Evolutionary conservation across 108 stramenopile genomes (phyloP).

Genomic region (Skeletonema grethae): DNA sequence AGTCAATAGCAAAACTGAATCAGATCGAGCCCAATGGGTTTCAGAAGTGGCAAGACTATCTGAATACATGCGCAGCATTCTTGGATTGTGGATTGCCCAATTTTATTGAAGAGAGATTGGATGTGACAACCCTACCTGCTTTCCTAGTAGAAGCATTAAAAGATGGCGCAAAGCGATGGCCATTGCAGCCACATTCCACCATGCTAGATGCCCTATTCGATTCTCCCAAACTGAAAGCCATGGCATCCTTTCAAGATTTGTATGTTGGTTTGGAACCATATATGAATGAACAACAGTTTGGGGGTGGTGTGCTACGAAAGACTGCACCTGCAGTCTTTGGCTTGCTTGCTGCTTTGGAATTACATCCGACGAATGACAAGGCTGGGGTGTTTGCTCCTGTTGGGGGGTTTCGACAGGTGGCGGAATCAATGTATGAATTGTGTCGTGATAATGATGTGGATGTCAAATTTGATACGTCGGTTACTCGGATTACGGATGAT

Average conservation of each 20-base stretch:
- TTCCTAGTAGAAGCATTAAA: conserved; percentile 67
- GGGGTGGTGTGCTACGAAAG: conserved; percentile 70
- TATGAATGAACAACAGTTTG: conserved; percentile 41
- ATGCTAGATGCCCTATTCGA: conserved; percentile 67
- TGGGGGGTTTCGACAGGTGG: conserved; percentile 84
- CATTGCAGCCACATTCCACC: conserved; percentile 77
- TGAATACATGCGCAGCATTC: conserved; percentile 67
- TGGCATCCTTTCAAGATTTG: conserved; percentile 92
- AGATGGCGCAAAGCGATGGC: conserved; percentile 67
- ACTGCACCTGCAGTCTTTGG: conserved; percentile 93
- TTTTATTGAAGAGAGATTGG: conserved; percentile 81
- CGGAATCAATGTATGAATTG: conserved; percentile 57
- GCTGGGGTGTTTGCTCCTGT: conserved; percentile 84
- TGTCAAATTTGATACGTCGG: conserved; percentile 56
- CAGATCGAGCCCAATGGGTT: conserved; percentile 60
- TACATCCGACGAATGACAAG: conserved; percentile 74
- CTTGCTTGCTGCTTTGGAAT: conserved; percentile 87
- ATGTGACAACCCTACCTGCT: conserved; percentile 62
- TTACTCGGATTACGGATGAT: conserved; percentile 55
- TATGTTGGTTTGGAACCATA: conserved; percentile 92
- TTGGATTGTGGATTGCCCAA: conserved; percentile 83
- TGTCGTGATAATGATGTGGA: conserved; percentile 61
- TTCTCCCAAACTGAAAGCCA: conserved; percentile 69
- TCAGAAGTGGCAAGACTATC: conserved; percentile 72
- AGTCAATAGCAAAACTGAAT: conserved; percentile 62